phyloP scores from a whole-genome alignment of 306 rosid genomes.

The Elaeagnus macrophylla region DNA sequence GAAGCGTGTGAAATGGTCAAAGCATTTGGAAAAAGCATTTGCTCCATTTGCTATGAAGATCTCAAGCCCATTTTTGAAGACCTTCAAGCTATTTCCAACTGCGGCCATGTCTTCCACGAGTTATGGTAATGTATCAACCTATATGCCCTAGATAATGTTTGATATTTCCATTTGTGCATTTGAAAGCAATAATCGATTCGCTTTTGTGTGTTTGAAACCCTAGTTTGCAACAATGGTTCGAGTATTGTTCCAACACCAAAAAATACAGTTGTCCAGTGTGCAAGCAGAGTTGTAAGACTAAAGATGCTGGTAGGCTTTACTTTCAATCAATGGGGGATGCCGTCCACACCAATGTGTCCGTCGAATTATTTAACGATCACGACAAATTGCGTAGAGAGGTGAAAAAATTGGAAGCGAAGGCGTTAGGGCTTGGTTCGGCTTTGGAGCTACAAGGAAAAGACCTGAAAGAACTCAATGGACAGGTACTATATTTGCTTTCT shows the following conservation, averaged over 20 bases:
- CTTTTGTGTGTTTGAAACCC: slow-evolving; percentile 16
- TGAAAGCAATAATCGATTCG: neutral
- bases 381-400: slow-evolving; percentile 51
- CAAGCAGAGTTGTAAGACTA: slow-evolving; percentile 56
- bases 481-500: slow-evolving; percentile 36
- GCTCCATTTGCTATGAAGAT: slow-evolving; percentile 87
- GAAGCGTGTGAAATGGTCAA: slow-evolving; percentile 33
- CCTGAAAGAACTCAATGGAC: slow-evolving; percentile 34
- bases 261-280: slow-evolving; percentile 78
- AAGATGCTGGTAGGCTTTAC: slow-evolving; percentile 62
- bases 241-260: slow-evolving; percentile 58
- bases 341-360: slow-evolving; percentile 24
- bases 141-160: neutral
- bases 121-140: slow-evolving; percentile 44
- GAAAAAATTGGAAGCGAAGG: slow-evolving; percentile 49
- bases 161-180: neutral
- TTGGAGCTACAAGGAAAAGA: slow-evolving; percentile 47
- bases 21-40: slow-evolving; percentile 47
- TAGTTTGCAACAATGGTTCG: slow-evolving; percentile 92
- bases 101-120: slow-evolving; percentile 98
- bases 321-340: slow-evolving; percentile 74
- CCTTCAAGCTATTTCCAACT: slow-evolving; percentile 63
- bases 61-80: slow-evolving; percentile 79
- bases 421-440: slow-evolving; percentile 40
- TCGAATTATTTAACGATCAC: slow-evolving; percentile 17